phyloP scores from a whole-genome alignment of 768 basidiomycete genomes.

The Mycena rosella region DNA sequence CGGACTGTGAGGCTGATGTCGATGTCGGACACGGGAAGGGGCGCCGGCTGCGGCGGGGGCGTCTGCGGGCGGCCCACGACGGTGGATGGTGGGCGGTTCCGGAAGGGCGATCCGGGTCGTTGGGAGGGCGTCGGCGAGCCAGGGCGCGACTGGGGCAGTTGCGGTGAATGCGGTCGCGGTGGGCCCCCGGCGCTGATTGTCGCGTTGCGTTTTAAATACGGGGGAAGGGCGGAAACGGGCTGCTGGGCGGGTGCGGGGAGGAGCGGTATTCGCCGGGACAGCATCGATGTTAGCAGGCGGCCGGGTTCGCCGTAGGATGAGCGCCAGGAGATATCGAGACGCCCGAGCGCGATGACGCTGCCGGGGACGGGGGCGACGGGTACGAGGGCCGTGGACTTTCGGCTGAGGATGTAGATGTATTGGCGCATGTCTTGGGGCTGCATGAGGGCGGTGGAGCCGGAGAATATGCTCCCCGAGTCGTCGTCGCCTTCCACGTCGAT shows the following conservation, averaged over 20 bases:
- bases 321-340: conserved; percentile 90
- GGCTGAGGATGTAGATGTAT: conserved; percentile 86
- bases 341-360: conserved; percentile 81
- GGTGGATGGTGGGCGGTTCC: conserved; percentile 55
- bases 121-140: conserved; percentile 64
- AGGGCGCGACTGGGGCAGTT: conserved; percentile 64
- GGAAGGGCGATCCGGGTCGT: conserved; percentile 59
- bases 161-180: conserved; percentile 72
- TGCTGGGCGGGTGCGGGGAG: conserved; percentile 55
- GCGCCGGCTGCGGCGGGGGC: conserved; percentile 40
- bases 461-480: conserved; percentile 60
- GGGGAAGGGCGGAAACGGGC: conserved; percentile 79
- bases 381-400: conserved; percentile 56
- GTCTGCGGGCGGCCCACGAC: conserved; percentile 52
- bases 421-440: conserved; percentile 89
- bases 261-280: conserved; percentile 84
- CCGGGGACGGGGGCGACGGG: conserved; percentile 74
- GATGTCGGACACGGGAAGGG: conserved; percentile 53
- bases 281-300: conserved; percentile 87
- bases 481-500: conserved; percentile 43
- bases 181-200: conserved; percentile 54
- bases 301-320: conserved; percentile 90
- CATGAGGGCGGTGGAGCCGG: conserved; percentile 76
- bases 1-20: conserved; percentile 71
- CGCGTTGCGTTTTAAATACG: conserved; percentile 73